These are phyloP conservation scores for Pulchroboletus neoregius DNA, from an alignment of 1,284 basidiomycete species.

Conservation along the genomic window DNA sequence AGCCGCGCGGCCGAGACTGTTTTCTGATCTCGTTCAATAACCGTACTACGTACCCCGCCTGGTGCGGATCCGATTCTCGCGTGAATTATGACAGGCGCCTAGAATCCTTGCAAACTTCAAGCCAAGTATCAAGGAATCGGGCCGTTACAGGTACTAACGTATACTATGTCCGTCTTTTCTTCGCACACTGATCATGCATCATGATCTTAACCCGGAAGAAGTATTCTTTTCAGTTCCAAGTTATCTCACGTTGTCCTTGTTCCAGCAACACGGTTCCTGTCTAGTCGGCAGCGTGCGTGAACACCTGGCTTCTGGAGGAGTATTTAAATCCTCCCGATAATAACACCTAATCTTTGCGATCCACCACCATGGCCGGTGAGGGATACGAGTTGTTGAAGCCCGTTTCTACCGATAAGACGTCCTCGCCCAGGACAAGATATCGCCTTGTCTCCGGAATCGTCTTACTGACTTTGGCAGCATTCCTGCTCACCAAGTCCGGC, in stretches of 20 bases:
- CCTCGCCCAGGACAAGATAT: slow-evolving; percentile 10
- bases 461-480: slow-evolving; percentile 10
- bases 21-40: too few relatives aligned
- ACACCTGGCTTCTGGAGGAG: background rate
- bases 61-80: too few relatives aligned
- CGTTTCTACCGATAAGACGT: background rate
- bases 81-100: too few relatives aligned
- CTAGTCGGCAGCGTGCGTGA: too few relatives aligned
- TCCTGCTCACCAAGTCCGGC: slow-evolving; percentile 14
- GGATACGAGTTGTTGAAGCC: slow-evolving; percentile 22
- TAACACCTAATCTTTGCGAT: background rate
- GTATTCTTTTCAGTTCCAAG: background rate
- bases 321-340: background rate
- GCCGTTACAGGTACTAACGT: too few relatives aligned
- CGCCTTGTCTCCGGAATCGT: slow-evolving; percentile 14
- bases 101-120: too few relatives aligned
- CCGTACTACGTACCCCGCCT: too few relatives aligned
- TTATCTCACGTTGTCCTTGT: background rate
- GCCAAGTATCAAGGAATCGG: too few relatives aligned
- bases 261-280: background rate
- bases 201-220: too few relatives aligned
- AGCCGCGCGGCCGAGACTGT: too few relatives aligned
- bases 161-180: background rate
- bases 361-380: slow-evolving; percentile 17
- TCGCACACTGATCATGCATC: background rate